Conservation (phyloP, 108 stramenopile genomes). For the Epithemia pelagica region DNA sequence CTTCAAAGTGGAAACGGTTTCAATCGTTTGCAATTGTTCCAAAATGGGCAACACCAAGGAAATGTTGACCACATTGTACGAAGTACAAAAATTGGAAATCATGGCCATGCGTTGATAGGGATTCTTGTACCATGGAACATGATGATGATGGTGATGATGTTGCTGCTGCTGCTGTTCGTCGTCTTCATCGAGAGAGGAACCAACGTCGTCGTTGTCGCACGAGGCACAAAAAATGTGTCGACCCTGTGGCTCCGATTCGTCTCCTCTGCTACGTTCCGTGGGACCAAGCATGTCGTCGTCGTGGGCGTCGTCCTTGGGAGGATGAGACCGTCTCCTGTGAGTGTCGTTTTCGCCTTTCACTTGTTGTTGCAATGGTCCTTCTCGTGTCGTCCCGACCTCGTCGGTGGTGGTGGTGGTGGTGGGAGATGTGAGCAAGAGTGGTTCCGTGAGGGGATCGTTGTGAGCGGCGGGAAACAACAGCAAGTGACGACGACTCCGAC, state of each 20-base stretch:
- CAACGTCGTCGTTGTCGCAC: not conserved
- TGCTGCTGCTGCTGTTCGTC: not conserved
- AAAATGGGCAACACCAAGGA: conserved; percentile 70
- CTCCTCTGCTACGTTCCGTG: not conserved
- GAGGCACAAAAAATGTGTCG: not conserved
- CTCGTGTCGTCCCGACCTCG: not conserved
- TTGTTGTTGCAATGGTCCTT: not conserved
- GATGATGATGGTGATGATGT: not conserved
- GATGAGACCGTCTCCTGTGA: not conserved
- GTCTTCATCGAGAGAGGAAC: not conserved
- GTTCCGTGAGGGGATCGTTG: not conserved
- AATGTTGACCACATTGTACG: conserved; percentile 85
- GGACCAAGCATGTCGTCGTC: not conserved
- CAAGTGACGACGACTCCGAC: not conserved
- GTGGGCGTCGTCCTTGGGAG: not conserved
- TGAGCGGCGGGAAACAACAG: too few species aligned
- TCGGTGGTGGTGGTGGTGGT: not conserved
- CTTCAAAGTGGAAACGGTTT: too few species aligned
- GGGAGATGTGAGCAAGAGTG: not conserved
- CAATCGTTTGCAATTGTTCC: conserved; percentile 14
- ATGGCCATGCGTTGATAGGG: conserved; percentile 30
- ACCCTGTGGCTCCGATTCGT: not conserved
- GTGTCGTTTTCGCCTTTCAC: too few species aligned
- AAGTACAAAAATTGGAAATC: conserved; percentile 84
- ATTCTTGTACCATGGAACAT: not conserved